These are phyloP conservation scores for Schizopora paradoxa DNA, from an alignment of 1,284 basidiomycete genomes.

Conservation along the genomic window DNA sequence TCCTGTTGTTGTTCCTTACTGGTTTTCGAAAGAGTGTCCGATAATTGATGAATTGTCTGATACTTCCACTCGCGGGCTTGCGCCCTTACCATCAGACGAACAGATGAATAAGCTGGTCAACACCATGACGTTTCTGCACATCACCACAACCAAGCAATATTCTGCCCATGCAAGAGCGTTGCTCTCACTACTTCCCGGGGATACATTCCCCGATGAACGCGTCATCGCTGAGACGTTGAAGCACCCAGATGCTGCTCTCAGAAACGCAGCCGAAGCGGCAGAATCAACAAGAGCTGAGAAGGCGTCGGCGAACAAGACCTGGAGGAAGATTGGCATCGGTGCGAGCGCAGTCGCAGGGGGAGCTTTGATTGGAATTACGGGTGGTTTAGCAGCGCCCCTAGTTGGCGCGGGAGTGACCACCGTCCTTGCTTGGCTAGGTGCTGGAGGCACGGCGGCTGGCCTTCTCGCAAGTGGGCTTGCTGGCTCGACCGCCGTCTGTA, in stretches of 20 bases:
- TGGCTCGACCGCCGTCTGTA: constrained; percentile 51
- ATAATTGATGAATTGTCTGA: constrained; percentile 37
- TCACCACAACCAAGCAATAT: constrained; percentile 44
- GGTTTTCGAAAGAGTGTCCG: constrained; percentile 33
- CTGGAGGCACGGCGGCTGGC: constrained; percentile 50
- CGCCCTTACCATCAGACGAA: constrained; percentile 33
- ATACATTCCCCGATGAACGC: constrained; percentile 42
- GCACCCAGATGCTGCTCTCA: constrained; percentile 41
- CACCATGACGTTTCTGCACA: constrained; percentile 45
- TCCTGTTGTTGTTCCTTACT: neutral
- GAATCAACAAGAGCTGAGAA: constrained; percentile 30
- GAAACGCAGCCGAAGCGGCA: constrained; percentile 36
- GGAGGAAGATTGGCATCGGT: constrained; percentile 45
- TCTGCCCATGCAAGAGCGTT: constrained; percentile 48
- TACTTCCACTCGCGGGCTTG: constrained; percentile 40
- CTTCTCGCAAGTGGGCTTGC: constrained; percentile 50
- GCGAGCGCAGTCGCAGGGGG: constrained; percentile 52
- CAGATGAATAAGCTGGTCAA: constrained; percentile 38
- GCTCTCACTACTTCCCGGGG: constrained; percentile 30
- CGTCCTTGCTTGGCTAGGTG: constrained; percentile 44
- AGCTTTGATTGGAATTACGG: constrained; percentile 51
- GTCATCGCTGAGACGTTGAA: constrained; percentile 43
- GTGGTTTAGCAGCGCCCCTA: constrained; percentile 50
- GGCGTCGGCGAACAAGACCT: constrained; percentile 36
- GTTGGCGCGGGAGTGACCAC: constrained; percentile 50